A percentile compares a stretch with the other conserved stretches of the same genome.
phyloP scores from a whole-genome alignment of 2,329 filamentous ascomycete genomes.

The Cladosporium sp. region DNA sequence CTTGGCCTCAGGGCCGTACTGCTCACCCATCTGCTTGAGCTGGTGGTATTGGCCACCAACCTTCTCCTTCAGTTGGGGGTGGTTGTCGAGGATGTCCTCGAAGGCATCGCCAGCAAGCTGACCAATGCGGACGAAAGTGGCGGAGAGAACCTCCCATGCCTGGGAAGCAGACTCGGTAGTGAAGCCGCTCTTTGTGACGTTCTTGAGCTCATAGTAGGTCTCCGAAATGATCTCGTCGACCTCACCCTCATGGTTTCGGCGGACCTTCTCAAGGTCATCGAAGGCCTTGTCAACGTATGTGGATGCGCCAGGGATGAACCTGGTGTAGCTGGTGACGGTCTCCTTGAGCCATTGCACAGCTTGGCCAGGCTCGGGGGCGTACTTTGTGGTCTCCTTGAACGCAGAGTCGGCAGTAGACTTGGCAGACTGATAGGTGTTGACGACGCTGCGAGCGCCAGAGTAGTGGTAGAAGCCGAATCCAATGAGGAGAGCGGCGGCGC shows the following conservation, averaged over 20 bases:
- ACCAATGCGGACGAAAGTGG: conserved; percentile 60
- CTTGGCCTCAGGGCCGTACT: conserved; percentile 74
- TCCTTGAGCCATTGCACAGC: conserved; percentile 66
- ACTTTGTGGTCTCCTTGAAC: conserved; percentile 57
- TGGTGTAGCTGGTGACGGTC: conserved; percentile 67
- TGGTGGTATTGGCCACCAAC: conserved; percentile 67
- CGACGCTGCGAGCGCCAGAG: conserved; percentile 52
- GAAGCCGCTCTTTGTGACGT: conserved; percentile 57
- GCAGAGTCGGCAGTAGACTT: conserved; percentile 62
- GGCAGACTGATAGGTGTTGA: conserved; percentile 55
- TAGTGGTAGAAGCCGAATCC: conserved; percentile 57
- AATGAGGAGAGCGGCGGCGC: conserved; percentile 46
- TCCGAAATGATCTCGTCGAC: conserved; percentile 68
- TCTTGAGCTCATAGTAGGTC: conserved; percentile 67
- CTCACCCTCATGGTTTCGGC: conserved; percentile 67
- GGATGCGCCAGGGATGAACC: conserved; percentile 70
- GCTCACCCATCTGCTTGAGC: conserved; percentile 67
- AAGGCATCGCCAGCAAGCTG: conserved; percentile 64
- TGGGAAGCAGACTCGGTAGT: conserved; percentile 63
- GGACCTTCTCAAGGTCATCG: conserved; percentile 68
- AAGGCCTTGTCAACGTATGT: conserved; percentile 69
- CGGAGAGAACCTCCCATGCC: conserved; percentile 63
- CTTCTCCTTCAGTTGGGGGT: conserved; percentile 71
- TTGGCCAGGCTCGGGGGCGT: conserved; percentile 66
- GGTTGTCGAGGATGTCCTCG: conserved; percentile 68